Evolutionary conservation across 129 eudicot species (phyloP).

Genomic region (Centaurea solstitialis): DNA sequence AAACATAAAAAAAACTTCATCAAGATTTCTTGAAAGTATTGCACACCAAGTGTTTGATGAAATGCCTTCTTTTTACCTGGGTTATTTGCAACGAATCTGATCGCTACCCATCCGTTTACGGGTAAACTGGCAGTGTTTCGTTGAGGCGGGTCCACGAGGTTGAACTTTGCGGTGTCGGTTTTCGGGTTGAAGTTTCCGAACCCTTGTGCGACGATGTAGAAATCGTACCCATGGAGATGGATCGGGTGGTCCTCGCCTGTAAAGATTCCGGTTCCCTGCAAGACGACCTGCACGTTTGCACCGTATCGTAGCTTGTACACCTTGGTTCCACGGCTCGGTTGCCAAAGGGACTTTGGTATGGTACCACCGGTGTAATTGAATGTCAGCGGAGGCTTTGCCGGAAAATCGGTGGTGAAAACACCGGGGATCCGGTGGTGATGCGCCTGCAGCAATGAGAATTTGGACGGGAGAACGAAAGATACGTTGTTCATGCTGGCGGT

Average conservation of each 20-base stretch:
- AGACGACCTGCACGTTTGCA: slow-evolving; percentile 65
- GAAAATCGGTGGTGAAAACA: slow-evolving; percentile 80
- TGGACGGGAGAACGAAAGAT: slow-evolving; percentile 78
- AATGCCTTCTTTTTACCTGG: slow-evolving; percentile 56
- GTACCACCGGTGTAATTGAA: slow-evolving; percentile 96
- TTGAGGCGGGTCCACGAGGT: slow-evolving; percentile 88
- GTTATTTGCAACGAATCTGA: slow-evolving; percentile 93
- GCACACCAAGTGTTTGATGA: not conserved
- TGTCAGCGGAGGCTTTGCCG: slow-evolving; percentile 59
- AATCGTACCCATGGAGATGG: slow-evolving; percentile 94
- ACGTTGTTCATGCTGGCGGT: slow-evolving; percentile 94
- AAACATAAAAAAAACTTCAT: not conserved
- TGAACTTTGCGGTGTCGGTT: slow-evolving; percentile 68
- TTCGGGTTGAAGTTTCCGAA: slow-evolving; percentile 83
- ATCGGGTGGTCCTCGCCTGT: slow-evolving; percentile 91
- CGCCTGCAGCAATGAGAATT: slow-evolving; percentile 77
- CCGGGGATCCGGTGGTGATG: slow-evolving; percentile 68
- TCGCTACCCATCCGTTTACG: slow-evolving; percentile 83
- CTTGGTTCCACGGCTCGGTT: slow-evolving; percentile 63
- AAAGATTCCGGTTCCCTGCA: slow-evolving; percentile 83
- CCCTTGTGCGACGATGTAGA: slow-evolving; percentile 80
- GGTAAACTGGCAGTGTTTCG: slow-evolving; percentile 85
- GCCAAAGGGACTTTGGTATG: slow-evolving; percentile 75
- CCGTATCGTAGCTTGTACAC: slow-evolving; percentile 72
- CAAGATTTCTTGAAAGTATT: not conserved